These are phyloP conservation scores for Cladosporium halotolerans DNA, from an alignment of 2,329 filamentous ascomycete genomes.

Conservation along the genomic window DNA sequence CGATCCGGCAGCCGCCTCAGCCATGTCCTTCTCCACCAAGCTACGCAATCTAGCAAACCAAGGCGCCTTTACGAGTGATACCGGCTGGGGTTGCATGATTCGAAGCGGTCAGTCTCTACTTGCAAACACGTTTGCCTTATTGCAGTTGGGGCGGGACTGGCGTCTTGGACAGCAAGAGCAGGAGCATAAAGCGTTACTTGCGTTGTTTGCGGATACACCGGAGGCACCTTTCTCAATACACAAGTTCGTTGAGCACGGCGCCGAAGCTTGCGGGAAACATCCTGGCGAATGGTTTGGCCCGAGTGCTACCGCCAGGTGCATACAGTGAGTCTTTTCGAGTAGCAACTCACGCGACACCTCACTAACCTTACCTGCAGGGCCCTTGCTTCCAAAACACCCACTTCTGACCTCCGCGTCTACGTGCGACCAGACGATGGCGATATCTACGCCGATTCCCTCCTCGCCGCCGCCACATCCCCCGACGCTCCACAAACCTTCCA, in stretches of 20 bases:
- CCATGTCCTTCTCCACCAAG: slow-evolving; percentile 77
- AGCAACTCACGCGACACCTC: neutral
- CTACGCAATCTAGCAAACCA: slow-evolving; percentile 75
- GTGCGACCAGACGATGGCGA: slow-evolving; percentile 84
- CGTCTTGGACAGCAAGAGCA: slow-evolving; percentile 55
- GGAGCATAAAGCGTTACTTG: slow-evolving; percentile 62
- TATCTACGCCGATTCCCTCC: slow-evolving; percentile 85
- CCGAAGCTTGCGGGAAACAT: slow-evolving; percentile 81
- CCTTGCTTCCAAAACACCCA: slow-evolving; percentile 59
- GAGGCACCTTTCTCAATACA: slow-evolving; percentile 90
- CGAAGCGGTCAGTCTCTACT: slow-evolving; percentile 88
- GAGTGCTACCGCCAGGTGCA: slow-evolving; percentile 90
- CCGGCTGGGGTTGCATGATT: slow-evolving; percentile 99
- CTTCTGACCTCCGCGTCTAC: slow-evolving; percentile 69
- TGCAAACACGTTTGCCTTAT: slow-evolving; percentile 71
- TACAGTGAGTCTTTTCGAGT: slow-evolving; percentile 58
- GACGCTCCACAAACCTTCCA: slow-evolving; percentile 60
- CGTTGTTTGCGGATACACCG: slow-evolving; percentile 80
- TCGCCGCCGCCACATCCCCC: slow-evolving; percentile 59
- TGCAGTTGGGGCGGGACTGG: slow-evolving; percentile 80
- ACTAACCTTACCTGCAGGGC: slow-evolving; percentile 49
- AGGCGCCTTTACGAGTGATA: slow-evolving; percentile 81
- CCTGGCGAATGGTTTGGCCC: slow-evolving; percentile 98
- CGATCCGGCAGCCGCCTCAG: slow-evolving; percentile 62
- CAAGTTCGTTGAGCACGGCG: slow-evolving; percentile 84